Base-by-base conservation (phyloP, 257 asterid genomes). In the Lantana camara region DNA sequence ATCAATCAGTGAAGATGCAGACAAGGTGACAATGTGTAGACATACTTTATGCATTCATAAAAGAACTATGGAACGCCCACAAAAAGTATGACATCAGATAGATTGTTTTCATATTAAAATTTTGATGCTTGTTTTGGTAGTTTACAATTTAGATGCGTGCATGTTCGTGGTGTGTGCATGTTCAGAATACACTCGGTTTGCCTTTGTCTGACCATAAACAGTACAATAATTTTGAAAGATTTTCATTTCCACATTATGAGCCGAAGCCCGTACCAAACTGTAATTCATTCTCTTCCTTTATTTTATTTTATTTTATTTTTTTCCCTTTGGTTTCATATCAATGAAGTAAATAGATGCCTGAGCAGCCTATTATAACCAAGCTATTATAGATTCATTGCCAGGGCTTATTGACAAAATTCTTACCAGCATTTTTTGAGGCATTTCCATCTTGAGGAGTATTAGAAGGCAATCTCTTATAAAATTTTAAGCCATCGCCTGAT, bases 401-500 rank as follows among this genome's bases (percentile, higher is more conserved):
- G 35, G 60, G 61, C 54, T 60, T 74, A 17, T 65, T 46, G 47
- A 51, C 51, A 44, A 61, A 22, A 53, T n/a, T 19, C 66, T 50
- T 80, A 85, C 95, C 93, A 55, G 80, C 62, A 65, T 40, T 38
- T 44, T 50, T 66, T 29, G 85, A 69, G 78, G 79, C 66, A 32
- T 50, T 74, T 68, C 68, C 79, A 64, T 57, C 79, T 65, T 65
- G 67, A 41, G 68, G 68, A 74, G 71, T 56, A 73, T 64, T 70
- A 34, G 85, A 67, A 68, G 77, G 63, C 52, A 38, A 68, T 69
- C 57, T 84, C 81, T 76, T 86, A 80, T 90, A 93, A 70, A 88
- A 85, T 70, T 85, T 77, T 80, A 87, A 55, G 68, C 89, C 87
- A 53, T 82, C 84, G 16, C 92, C 92, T n/a, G 90, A 82, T 38